Evolutionary conservation across 2,329 filamentous ascomycete species (phyloP), one percentile per base, ranked within the genome.

Genomic region (Chaetomium sp.): DNA sequence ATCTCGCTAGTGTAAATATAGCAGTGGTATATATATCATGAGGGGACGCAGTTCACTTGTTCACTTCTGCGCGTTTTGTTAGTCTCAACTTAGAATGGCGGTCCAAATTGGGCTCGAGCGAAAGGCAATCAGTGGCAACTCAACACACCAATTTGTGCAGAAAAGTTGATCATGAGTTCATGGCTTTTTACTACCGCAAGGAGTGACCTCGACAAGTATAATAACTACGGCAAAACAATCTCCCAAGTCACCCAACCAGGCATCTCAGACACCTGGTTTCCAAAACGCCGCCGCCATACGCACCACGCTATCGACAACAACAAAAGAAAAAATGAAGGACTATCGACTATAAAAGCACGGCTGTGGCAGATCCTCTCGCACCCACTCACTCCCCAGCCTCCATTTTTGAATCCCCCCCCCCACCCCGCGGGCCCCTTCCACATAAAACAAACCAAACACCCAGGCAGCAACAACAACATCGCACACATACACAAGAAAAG

Each of bases 251-350:
- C 8, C 21, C 23, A 55, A 23, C 23, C 23, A 38, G 23, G 55
- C 45, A 45, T 59, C 57, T 59, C 45, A 3, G 10, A 57, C 57
- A 19, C 57, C 31, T 50, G 45, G 57, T 35, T 38, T 50, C 51
- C 51, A 9, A 25, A 21, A 51, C 29, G 57, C 57, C 57, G 29
- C 16, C 29, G n/a, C 12, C 38, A 23, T 6, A 27, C 10, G 4
- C 42, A 21, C n/a, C 21, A 29, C 19, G 16, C 35, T 38, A 5
- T 38, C 27, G 42, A 35, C 13, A 53, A 27, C 10, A 9, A 3
- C 27, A 35, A 53, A n/a, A 12, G 8, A 53, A 21, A 12, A 54
- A 16, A 60, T 1, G 7, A 29, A 29, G 3, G 27, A 29, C 27
- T 29, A 29, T 3, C 27, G 42, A 38, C 35, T 13, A 38, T 10